Base-by-base conservation (phyloP, 441 rosid genomes). In the Eruca vesicaria region DNA sequence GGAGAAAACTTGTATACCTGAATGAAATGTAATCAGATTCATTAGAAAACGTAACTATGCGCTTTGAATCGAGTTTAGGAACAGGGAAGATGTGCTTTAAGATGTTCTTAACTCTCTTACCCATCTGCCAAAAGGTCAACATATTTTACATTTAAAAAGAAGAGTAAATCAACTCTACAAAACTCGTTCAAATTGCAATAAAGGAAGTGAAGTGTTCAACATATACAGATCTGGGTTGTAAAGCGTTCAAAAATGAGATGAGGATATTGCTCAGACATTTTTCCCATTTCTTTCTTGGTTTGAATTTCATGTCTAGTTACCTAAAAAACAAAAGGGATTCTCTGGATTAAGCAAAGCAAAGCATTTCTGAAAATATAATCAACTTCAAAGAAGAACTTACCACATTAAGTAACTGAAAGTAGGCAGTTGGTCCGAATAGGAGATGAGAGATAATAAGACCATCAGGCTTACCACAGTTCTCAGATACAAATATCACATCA, bases 391-490 rank as follows among this genome's bases (percentile, higher is more conserved):
- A 71, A 78, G 12, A 78, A 91, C 97, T 71, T 84, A 82, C 99
- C 87, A 96, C 99, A 82, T 93, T 93, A 77, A 80, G 88, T 75
- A 96, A 80, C 70, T 89, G 87, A 88, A 92, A 92, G 85, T 87
- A 89, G 43, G 98, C 97, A 56, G 98, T 94, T 15, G 99, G 99
- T 73, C 98, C 98, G 81, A 85, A 90, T 28, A 98, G 99, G 63
- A 96, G 84, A 84, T 93, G 99, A 71, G 97, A 84, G 74, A 96
- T 74, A 11, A 88, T 23, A 23, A 23, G 26, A 23, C 26, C 26
- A 23, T 23, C 26, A 23, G 26, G 26, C 26, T 23, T 23, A 23
- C 26, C 26, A 23, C 2, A 3, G 26, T 23, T 23, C 26, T 23
- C 26, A 23, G 26, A 23, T 1, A 23, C 26, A 23, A 23, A 23